Base-by-base conservation (phyloP, 2,329 filamentous ascomycete species). In the Ophiocordyceps australis region DNA sequence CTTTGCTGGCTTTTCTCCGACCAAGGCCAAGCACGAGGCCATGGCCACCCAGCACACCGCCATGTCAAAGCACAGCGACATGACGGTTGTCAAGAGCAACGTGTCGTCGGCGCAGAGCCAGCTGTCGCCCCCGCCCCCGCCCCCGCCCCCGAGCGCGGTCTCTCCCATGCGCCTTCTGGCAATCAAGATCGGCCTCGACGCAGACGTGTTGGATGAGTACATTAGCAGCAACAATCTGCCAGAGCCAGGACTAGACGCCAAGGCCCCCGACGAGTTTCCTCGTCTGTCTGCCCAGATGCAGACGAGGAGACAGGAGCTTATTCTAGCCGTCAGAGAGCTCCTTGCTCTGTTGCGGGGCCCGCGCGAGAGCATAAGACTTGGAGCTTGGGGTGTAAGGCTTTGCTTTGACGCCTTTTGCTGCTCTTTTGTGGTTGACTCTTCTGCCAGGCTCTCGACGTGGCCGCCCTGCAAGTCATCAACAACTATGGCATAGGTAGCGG, bases 401-500 rank as follows among this genome's bases (percentile, higher is more conserved):
- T 8, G 10, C 5, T 7, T 20, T 19, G 8, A 7, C 7, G 4
- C 17, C 9, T 13, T 15, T 7, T 11, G 3, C 7, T 11, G 4
- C 20, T 4, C 11, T 4, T 5, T 9, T 5, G 9, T 5, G 9
- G 23, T 29, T 35, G 12, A 33, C 14, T 10, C n/a, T 9, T 14
- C 14, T 13, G 10, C 12, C 33, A 65, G 59, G 62, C 54, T 32
- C 47, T 64, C 31, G 57, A 64, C 28, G 55, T 55, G 2, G 42
- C 66, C 14, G 61, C 57, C 25, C 47, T 67, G 9, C 53, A 60
- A 27, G 45, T 62, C 10, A 49, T 67, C 28, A 62, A 62, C 37
- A 52, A 54, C 32, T 65, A 56, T 32, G 52, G 46, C 14, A 54
- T 67, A 17, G 57, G 61, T 64, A 36, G n/a, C n/a, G n/a, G n/a